A percentile compares a stretch with the other conserved stretches of the same genome.
These are phyloP conservation scores for Zymoseptoria tritici DNA, from an alignment of 2,329 filamentous ascomycete genomes.

Conservation along the genomic window DNA sequence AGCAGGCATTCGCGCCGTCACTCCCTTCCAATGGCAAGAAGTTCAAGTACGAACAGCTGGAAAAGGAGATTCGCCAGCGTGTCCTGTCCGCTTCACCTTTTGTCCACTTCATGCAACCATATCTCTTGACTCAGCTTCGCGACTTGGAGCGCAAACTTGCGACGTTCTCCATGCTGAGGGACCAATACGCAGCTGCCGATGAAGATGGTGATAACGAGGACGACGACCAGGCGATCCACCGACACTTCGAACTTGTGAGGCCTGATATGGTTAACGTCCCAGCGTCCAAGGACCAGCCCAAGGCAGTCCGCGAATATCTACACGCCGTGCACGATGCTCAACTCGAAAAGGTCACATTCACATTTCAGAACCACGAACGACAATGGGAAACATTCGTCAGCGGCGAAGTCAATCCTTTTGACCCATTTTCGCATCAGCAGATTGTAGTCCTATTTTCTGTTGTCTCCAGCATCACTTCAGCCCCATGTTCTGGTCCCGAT, in stretches of 20 bases:
- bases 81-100: slow-evolving; percentile 93
- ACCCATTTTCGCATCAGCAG: slow-evolving; percentile 92
- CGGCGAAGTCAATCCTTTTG: slow-evolving; percentile 80
- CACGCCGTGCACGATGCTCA: slow-evolving; percentile 94
- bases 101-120: slow-evolving; percentile 89
- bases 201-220: slow-evolving; percentile 32
- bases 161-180: slow-evolving; percentile 73
- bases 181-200: slow-evolving; percentile 51
- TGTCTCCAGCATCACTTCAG: slow-evolving; percentile 87
- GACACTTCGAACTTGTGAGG: slow-evolving; percentile 79
- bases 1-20: not conserved
- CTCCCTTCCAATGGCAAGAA: slow-evolving; percentile 26
- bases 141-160: slow-evolving; percentile 81
- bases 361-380: slow-evolving; percentile 86
- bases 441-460: slow-evolving; percentile 91
- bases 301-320: slow-evolving; percentile 84
- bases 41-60: slow-evolving; percentile 93
- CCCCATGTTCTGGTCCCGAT: slow-evolving; percentile 85
- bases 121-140: slow-evolving; percentile 82
- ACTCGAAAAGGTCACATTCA: slow-evolving; percentile 89
- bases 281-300: slow-evolving; percentile 75
- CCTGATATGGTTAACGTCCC: slow-evolving; percentile 92
- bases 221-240: slow-evolving; percentile 19
- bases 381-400: slow-evolving; percentile 96
- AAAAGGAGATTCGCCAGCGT: slow-evolving; percentile 86